Percentiles rank a stretch among this genome's conserved stretches.
Evolutionary conservation across 345 rosid genomes (phyloP).

Genomic region (Kandelia obovata): DNA sequence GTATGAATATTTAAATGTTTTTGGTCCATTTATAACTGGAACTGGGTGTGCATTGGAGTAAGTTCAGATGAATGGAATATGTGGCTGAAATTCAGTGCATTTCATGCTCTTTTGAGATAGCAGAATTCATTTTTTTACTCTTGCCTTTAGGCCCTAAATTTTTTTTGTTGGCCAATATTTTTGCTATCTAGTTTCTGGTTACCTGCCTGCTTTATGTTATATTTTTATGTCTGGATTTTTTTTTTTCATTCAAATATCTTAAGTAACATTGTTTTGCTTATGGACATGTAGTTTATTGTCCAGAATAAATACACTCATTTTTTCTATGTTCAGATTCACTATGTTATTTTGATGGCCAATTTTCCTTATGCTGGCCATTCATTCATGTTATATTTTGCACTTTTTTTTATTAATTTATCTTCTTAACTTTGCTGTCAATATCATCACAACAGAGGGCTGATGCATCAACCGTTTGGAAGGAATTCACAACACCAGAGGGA

Average conservation of each 20-base stretch:
- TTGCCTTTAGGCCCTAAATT: not conserved
- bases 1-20: not conserved
- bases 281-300: not conserved
- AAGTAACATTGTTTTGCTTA: not conserved
- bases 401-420: not conserved
- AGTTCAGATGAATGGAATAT: not conserved
- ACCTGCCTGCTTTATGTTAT: not conserved
- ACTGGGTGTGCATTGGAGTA: not conserved
- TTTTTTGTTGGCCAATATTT: not conserved
- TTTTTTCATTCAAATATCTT: not conserved
- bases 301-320: not conserved
- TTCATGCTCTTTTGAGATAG: slow-evolving; percentile 1
- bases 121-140: not conserved
- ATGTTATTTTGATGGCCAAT: not conserved
- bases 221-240: not conserved
- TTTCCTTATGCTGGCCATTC: not conserved
- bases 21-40: not conserved
- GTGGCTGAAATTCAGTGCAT: not conserved
- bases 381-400: not conserved
- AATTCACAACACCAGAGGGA: slow-evolving; percentile 86
- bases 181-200: not conserved
- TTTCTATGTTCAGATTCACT: not conserved
- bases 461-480: slow-evolving; percentile 99
- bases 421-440: not conserved
- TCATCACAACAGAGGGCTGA: slow-evolving; percentile 72